Evolutionary conservation across 129 eudicot species (phyloP).

Genomic region (Rutidosis leptorrhynchoides): DNA sequence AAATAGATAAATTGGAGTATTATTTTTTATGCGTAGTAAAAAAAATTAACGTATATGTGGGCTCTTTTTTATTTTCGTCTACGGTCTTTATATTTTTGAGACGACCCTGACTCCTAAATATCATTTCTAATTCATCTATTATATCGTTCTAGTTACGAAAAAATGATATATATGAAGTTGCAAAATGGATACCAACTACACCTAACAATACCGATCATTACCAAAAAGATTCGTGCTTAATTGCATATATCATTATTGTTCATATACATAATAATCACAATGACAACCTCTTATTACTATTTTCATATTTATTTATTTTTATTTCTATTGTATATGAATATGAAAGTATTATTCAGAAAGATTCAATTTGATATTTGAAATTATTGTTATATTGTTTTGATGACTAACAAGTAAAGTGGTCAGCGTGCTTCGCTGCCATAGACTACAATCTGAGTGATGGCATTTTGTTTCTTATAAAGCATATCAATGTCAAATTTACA

Average conservation of each 20-base stretch:
- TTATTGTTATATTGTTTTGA: slow-evolving; percentile 5
- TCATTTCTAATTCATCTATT: neutral
- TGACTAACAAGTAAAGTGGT: no score
- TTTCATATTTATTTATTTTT: neutral
- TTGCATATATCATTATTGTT: neutral
- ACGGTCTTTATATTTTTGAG: no score
- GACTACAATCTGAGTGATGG: no score
- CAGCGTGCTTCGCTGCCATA: no score
- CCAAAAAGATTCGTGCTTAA: slow-evolving; percentile 23
- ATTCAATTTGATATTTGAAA: neutral
- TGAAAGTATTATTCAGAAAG: neutral
- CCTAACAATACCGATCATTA: slow-evolving; percentile 34
- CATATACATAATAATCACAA: slow-evolving; percentile 18
- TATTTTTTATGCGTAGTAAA: no score
- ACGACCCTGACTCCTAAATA: no score
- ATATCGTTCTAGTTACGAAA: slow-evolving; percentile 22
- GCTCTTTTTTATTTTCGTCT: no score
- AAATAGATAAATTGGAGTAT: no score
- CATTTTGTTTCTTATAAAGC: no score
- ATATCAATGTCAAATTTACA: no score
- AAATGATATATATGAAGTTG: slow-evolving; percentile 13
- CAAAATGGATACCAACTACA: slow-evolving; percentile 24
- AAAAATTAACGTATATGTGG: no score
- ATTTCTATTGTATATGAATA: neutral
- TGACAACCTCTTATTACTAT: neutral